These are phyloP conservation scores for Eimeria necatrix DNA, from an alignment of 169 alveolate species.

Conservation along the genomic window DNA sequence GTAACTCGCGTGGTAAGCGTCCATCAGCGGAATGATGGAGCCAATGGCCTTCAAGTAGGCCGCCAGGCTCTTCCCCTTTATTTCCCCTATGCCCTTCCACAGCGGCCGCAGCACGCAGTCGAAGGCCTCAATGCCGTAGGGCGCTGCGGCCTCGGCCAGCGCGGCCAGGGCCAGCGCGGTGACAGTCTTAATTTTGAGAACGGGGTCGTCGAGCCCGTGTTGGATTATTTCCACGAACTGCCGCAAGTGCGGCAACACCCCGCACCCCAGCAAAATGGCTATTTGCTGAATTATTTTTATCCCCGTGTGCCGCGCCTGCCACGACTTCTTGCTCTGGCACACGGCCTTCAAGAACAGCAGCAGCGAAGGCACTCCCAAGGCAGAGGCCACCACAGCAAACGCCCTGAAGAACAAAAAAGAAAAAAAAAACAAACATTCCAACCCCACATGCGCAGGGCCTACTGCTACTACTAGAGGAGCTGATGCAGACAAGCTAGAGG, in stretches of 20 bases:
- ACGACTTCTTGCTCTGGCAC: slow-evolving; percentile 97
- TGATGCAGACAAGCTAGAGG: too few relatives aligned
- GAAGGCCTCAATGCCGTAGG: slow-evolving; percentile 99
- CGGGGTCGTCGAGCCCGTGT: slow-evolving; percentile 98
- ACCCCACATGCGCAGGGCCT: background rate
- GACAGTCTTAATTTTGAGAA: slow-evolving; percentile 94
- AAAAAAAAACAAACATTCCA: background rate
- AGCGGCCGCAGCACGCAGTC: slow-evolving; percentile 98
- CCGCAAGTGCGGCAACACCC: slow-evolving; percentile 98
- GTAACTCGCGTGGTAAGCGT: slow-evolving; percentile 98
- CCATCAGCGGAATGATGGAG: slow-evolving; percentile 99
- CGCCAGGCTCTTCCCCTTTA: slow-evolving; percentile 98
- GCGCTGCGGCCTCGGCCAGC: slow-evolving; percentile 99
- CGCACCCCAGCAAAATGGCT: slow-evolving; percentile 99
- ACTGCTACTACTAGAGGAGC: too few relatives aligned
- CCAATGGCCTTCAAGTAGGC: slow-evolving; percentile 99
- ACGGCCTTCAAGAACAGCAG: slow-evolving; percentile 99
- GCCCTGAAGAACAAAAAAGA: slow-evolving; percentile 89
- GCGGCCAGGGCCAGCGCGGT: slow-evolving; percentile 99
- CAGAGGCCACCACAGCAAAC: slow-evolving; percentile 99
- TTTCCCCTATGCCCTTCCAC: slow-evolving; percentile 98
- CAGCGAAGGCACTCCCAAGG: slow-evolving; percentile 98
- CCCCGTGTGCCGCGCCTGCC: slow-evolving; percentile 99
- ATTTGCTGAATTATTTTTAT: slow-evolving; percentile 98
- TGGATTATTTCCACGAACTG: slow-evolving; percentile 98